Base-by-base conservation (phyloP, 495 filamentous ascomycete species). In the Lepraria neglecta region DNA sequence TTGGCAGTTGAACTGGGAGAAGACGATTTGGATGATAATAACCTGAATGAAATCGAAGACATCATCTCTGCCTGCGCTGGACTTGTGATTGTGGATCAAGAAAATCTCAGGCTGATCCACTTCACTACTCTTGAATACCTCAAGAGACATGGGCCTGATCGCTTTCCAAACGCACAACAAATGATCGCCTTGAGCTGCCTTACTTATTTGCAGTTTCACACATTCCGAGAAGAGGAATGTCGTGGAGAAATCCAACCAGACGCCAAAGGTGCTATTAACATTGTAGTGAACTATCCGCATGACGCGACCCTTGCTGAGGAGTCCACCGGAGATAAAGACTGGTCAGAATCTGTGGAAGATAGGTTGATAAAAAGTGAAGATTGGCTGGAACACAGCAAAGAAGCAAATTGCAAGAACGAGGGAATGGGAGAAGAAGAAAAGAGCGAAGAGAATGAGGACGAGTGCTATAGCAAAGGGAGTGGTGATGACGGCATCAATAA, bases 61-160 rank as follows among this genome's bases (percentile, higher is more conserved):
- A 62, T 82, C 4, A 30, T 77, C 2, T 35, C 33, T 9, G 7
- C 57, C 67, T 82, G 78, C 66, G 75, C 70, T 30, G 79, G 81
- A 3, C 64, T 85, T 9, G 73, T 82, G 4, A 74, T 67, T 0
- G 56, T 80, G n/a, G 52, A 47, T 3, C 5, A 4, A 3, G 33
- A 56, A 40, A 21, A 1, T 0, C n/a, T 55, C 6, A 38, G 52
- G 19, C 52, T 55, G 17, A 38, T 55, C 33, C 31, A 55, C 52
- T 55, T 38, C 14, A 55, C 52, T 12, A 55, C 52, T 15, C 31
- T 38, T 9, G 53, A 56, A 0, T 56, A 42, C 19, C 17, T 56
- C 6, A 27, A 17, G 7, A 11, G 19, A 15, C 35, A 56, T 14
- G 53, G 53, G 6, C 38, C 51, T 10, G 53, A 42, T 3, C 21